Conservation (phyloP, 352 stramenopile species). For the Phytophthora ohioensis region DNA sequence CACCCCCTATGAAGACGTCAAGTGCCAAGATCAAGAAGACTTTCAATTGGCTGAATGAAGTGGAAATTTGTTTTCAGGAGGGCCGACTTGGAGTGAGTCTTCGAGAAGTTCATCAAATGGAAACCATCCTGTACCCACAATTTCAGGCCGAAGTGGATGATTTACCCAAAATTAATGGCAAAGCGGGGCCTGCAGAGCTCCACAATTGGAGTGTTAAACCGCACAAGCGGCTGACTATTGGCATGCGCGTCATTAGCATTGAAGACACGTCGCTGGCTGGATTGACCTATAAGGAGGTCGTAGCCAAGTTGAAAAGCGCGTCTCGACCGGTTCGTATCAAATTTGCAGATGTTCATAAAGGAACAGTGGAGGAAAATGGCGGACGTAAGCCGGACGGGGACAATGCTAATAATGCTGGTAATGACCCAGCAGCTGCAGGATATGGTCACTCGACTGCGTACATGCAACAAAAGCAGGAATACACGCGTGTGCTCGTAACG, state of each 20-base stretch:
- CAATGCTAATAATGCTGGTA: conserved; percentile 13
- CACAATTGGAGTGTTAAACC: conserved; percentile 92
- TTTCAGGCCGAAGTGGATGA: conserved; percentile 92
- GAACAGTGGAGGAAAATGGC: conserved; percentile 74
- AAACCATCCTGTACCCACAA: conserved; percentile 82
- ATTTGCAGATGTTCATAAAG: conserved; percentile 85
- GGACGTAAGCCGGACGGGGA: conserved; percentile 57
- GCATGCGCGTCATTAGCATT: conserved; percentile 87
- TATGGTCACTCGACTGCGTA: conserved; percentile 66
- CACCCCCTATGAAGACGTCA: conserved; percentile 44
- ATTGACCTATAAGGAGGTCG: conserved; percentile 86
- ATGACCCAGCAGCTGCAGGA: conserved; percentile 20
- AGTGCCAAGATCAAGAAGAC: conserved; percentile 45
- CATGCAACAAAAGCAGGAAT: conserved; percentile 83
- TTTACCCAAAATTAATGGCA: conserved; percentile 87
- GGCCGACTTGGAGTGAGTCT: conserved; percentile 85
- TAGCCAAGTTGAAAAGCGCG: conserved; percentile 78
- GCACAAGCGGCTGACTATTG: conserved; percentile 80
- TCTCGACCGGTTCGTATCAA: conserved; percentile 77
- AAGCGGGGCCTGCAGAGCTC: conserved; percentile 83
- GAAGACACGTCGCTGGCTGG: conserved; percentile 74
- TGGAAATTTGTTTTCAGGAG: conserved; percentile 89
- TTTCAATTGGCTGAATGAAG: conserved; percentile 86
- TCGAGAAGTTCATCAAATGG: conserved; percentile 76
- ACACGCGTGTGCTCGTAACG: conserved; percentile 82